A percentile compares a stretch with the other conserved stretches of the same genome.
phyloP scores from a whole-genome alignment of 306 rosid species.

The Vachellia collinsii region DNA sequence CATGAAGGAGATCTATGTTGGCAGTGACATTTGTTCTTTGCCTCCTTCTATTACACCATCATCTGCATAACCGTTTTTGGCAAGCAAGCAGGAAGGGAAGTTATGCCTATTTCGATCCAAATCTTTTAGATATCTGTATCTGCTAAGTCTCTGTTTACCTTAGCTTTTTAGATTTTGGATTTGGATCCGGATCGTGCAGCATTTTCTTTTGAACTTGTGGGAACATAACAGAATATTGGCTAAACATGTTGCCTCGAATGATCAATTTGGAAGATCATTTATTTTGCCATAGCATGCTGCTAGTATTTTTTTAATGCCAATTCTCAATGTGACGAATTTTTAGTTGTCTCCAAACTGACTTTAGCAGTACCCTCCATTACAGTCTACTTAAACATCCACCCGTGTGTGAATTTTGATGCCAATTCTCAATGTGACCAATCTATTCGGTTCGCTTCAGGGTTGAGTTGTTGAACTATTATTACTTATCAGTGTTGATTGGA shows the following conservation, averaged over 20 bases:
- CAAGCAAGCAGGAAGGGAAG: neutral
- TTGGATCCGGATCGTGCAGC: constrained; percentile 18
- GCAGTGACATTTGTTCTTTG: neutral
- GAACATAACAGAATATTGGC: constrained; percentile 2
- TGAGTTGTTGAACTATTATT: neutral
- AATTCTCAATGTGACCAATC: too few species aligned
- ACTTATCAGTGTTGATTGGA: neutral
- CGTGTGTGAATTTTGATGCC: neutral
- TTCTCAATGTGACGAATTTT: constrained; percentile 5
- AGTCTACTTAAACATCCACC: neutral
- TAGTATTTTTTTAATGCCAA: neutral
- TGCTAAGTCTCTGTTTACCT: neutral
- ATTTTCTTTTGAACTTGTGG: constrained; percentile 7
- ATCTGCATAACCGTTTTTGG: neutral
- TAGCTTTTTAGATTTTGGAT: neutral
- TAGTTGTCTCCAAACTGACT: constrained; percentile 7
- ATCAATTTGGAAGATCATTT: constrained; percentile 17
- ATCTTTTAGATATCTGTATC: constrained; percentile 5
- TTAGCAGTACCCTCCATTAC: constrained; percentile 1
- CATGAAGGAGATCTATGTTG: constrained; percentile 1
- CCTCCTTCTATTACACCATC: neutral
- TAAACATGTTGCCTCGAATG: constrained; percentile 4
- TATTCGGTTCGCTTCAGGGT: neutral
- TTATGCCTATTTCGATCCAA: neutral
- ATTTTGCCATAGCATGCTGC: neutral